Evolutionary conservation across 2,329 filamentous ascomycete species (phyloP).

Genomic region (Pseudogymnoascus sp.): DNA sequence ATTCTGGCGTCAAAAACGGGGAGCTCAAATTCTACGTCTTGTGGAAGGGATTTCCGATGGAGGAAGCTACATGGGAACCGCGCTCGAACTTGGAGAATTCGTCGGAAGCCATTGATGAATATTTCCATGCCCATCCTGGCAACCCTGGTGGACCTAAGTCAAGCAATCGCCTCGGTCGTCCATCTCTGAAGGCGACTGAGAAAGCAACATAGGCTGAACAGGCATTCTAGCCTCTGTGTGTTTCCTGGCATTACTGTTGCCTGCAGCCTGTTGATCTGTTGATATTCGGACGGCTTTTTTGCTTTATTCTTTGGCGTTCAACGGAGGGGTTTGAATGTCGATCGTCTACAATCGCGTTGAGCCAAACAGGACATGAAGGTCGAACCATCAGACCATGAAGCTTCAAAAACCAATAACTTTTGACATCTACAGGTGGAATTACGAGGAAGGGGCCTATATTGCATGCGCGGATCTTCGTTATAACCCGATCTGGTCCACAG

Average conservation of each 20-base stretch:
- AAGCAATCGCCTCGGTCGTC: neutral
- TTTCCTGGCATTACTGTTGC: neutral
- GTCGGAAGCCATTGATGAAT: conserved; percentile 6
- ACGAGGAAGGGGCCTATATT: neutral
- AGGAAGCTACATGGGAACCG: conserved; percentile 17
- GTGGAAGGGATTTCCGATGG: conserved; percentile 13
- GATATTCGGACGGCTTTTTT: neutral
- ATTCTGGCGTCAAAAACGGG: conserved; percentile 9
- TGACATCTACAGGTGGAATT: neutral
- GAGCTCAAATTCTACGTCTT: conserved; percentile 13
- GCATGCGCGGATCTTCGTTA: neutral
- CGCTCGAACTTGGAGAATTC: conserved; percentile 13
- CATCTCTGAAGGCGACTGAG: neutral
- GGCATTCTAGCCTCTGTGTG: neutral
- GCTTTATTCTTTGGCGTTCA: neutral
- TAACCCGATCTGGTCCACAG: neutral
- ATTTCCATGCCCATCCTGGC: neutral
- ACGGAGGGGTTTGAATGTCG: neutral
- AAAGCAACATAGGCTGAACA: neutral
- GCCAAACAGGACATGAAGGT: neutral
- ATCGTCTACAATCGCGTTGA: neutral
- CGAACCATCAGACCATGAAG: neutral
- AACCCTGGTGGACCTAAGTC: neutral
- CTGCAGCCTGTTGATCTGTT: neutral
- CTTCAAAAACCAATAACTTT: neutral